These are phyloP conservation scores for Triticum timopheevii DNA, from an alignment of 176 grass and related monocot species.

Conservation along the genomic window DNA sequence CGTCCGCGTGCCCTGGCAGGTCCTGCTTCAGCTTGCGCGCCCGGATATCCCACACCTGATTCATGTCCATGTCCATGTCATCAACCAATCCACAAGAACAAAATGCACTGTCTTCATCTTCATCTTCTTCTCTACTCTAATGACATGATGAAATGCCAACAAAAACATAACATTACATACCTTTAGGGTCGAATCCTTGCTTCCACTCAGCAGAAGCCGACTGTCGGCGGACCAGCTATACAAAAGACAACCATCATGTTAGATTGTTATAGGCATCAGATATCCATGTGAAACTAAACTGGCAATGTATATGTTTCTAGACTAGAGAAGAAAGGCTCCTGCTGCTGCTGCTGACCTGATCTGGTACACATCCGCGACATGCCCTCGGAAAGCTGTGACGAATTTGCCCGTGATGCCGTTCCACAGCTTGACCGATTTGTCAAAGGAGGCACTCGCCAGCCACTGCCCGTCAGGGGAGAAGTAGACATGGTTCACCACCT, in stretches of 20 bases:
- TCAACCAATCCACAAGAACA: background rate
- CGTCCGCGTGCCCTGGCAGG: constrained; percentile 53
- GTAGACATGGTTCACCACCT: constrained; percentile 99
- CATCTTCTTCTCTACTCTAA: background rate
- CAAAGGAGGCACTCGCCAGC: constrained; percentile 98
- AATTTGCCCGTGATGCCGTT: constrained; percentile 95
- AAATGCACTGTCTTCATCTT: background rate
- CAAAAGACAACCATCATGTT: background rate
- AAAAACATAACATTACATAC: constrained; percentile 25
- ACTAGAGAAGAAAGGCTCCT: background rate
- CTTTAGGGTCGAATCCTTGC: constrained; percentile 98
- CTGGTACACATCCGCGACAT: constrained; percentile 93
- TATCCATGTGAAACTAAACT: constrained; percentile 7
- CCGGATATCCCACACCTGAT: constrained; percentile 61
- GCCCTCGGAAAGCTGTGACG: constrained; percentile 79
- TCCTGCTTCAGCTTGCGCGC: constrained; percentile 57
- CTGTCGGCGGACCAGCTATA: constrained; percentile 91
- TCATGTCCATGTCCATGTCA: background rate
- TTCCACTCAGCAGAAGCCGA: constrained; percentile 95
- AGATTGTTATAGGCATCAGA: constrained; percentile 2
- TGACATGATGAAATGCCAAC: background rate
- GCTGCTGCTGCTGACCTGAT: constrained; percentile 56
- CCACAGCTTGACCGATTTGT: constrained; percentile 96
- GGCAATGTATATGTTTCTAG: background rate
- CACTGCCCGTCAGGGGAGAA: constrained; percentile 99